These are phyloP conservation scores for Globisporangium alternatum DNA, from an alignment of 352 stramenopile genomes.

Conservation along the genomic window DNA sequence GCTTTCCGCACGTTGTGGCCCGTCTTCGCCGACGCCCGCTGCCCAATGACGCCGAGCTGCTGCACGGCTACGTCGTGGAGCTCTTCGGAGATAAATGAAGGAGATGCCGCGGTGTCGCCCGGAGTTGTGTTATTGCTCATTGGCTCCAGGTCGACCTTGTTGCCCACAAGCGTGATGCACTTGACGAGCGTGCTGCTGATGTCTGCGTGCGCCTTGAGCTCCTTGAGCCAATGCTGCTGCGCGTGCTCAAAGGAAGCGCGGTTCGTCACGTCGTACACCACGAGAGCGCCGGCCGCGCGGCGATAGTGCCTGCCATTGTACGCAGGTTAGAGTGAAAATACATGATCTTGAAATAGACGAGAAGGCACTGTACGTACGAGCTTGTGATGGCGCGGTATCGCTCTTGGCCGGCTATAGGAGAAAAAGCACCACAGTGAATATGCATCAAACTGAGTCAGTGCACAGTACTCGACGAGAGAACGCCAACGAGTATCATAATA, in stretches of 20 bases:
- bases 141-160: slow-evolving; percentile 67
- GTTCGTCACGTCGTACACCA: slow-evolving; percentile 80
- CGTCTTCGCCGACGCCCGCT: slow-evolving; percentile 69
- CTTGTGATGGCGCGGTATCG: slow-evolving; percentile 82
- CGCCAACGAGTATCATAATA: background rate
- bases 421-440: background rate
- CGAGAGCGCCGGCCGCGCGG: slow-evolving; percentile 59
- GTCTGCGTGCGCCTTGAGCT: slow-evolving; percentile 63
- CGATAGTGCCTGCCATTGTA: slow-evolving; percentile 52
- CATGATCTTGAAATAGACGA: background rate
- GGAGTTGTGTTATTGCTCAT: background rate
- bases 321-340: background rate
- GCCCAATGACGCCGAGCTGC: slow-evolving; percentile 42
- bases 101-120: background rate
- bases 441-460: background rate
- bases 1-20: slow-evolving; percentile 57
- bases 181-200: slow-evolving; percentile 57
- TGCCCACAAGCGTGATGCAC: slow-evolving; percentile 78
- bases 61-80: slow-evolving; percentile 40
- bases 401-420: slow-evolving; percentile 53
- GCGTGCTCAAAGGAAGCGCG: slow-evolving; percentile 64
- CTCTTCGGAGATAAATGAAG: slow-evolving; percentile 29
- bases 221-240: slow-evolving; percentile 68
- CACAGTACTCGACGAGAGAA: background rate
- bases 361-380: slow-evolving; percentile 38